Base-by-base conservation (phyloP, 495 filamentous ascomycete genomes). In the Letharia lupina region DNA sequence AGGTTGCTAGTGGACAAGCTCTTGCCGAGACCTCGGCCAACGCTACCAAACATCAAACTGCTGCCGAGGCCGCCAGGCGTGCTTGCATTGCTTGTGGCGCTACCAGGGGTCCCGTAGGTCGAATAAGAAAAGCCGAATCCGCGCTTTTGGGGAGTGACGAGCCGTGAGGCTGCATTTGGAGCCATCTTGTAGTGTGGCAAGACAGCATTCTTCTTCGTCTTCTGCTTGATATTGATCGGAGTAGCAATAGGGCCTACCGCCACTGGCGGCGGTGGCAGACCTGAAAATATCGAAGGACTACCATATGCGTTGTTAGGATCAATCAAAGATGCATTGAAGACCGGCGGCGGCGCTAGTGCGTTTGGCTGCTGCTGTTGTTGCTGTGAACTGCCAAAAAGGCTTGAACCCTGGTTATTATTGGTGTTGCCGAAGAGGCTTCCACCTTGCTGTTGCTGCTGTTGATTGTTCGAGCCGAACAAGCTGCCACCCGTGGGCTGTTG, bases 151-250 rank as follows among this genome's bases (percentile, higher is more conserved):
- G 94, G 94, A 4, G 93, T 96, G 37, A 87, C 79, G 33, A 91
- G 83, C 37, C 90, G 86, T 44, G 89, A 86, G 60, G 90, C 84
- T 52, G 90, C 88, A 42, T 83, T 85, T 2, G 91, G 91, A 35
- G 89, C 94, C 67, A 97, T 84, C 75, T 91, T 94, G 77, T 95
- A 93, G 70, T 92, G 85, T 10, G 95, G 94, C 64, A 96, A 74
- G 40, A 89, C 85, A 9, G 91, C 87, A 65, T 82, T 86, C 71
- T 87, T 86, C 66, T 85, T 86, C 74, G 89, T 87, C 75, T 88
- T 90, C 59, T 85, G 81, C 73, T 89, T 89, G 67, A 82, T 79
- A 63, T 82, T 86, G n/a, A 96, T 83, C 0, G 94, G 92, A 2
- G 91, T 96, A 20, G 91, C 92, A 64, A 96, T 79, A 7, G 92